Percentiles rank a stretch among this genome's conserved stretches.
These are phyloP conservation scores for Bryoerythrophyllum caledonicum DNA, from an alignment of 225 moss, liverwort and hornwort species.

Conservation along the genomic window DNA sequence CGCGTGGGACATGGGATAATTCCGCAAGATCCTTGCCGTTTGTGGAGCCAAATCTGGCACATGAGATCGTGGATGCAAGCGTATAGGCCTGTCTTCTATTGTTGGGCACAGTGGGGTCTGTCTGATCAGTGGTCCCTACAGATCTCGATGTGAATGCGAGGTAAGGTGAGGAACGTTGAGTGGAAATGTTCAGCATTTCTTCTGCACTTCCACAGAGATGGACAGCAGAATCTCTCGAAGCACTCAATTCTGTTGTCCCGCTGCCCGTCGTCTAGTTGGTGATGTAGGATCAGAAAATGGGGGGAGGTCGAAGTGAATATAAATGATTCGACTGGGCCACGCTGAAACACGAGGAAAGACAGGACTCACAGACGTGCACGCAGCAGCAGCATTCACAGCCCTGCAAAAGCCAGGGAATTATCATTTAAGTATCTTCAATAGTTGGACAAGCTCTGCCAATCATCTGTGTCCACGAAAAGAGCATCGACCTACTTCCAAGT, in stretches of 20 bases:
- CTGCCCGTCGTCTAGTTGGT: not conserved
- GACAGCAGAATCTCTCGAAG: constrained; percentile 17
- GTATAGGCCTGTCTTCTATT: not conserved
- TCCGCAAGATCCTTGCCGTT: not conserved
- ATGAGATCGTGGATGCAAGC: constrained; percentile 5
- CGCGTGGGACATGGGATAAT: not conserved
- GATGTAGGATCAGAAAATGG: not conserved
- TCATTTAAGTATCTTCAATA: not conserved
- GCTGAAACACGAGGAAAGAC: too few relatives aligned
- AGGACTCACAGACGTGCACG: too few relatives aligned
- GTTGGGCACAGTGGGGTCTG: not conserved
- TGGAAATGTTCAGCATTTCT: constrained; percentile 2
- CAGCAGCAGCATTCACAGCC: not conserved
- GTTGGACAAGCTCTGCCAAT: constrained; percentile 19
- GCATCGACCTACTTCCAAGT: constrained; percentile 11
- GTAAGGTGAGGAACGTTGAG: not conserved
- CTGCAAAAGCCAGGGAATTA: not conserved
- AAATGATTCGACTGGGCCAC: not conserved
- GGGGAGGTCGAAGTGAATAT: not conserved
- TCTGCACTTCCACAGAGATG: constrained; percentile 20
- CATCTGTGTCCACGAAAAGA: constrained; percentile 16
- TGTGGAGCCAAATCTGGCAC: not conserved
- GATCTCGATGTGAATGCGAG: not conserved
- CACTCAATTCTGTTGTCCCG: not conserved
- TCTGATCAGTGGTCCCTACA: not conserved